Evolutionary conservation across 139 green algal species (phyloP).

Genomic region (Tetraselmis striata): DNA sequence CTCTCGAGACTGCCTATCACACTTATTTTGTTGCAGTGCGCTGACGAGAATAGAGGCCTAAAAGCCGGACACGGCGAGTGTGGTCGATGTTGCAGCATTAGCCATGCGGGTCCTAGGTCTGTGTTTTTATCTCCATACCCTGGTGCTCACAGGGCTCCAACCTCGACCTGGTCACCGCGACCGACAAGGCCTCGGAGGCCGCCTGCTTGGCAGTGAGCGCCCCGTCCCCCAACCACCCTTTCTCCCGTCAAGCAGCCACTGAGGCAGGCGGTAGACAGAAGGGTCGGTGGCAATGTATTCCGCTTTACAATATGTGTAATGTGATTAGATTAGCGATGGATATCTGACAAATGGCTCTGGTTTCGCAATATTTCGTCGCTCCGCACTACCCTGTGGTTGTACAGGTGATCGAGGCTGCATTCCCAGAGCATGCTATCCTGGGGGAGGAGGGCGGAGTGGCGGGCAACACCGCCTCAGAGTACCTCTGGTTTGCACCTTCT

Average conservation of each 20-base stretch:
- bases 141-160: slow-evolving; percentile 15
- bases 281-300: too few species aligned
- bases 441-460: slow-evolving; percentile 87
- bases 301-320: too few species aligned
- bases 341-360: too few species aligned
- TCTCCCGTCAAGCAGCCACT: not conserved
- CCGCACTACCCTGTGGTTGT: too few species aligned
- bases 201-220: slow-evolving; percentile 43
- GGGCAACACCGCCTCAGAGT: slow-evolving; percentile 59
- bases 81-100: too few species aligned
- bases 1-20: not conserved
- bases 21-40: too few species aligned
- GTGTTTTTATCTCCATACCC: not conserved
- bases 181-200: slow-evolving; percentile 62
- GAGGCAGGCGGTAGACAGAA: not conserved
- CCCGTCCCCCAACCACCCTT: not conserved
- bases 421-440: slow-evolving; percentile 64
- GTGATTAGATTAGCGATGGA: too few species aligned
- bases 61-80: too few species aligned
- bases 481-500: slow-evolving; percentile 70
- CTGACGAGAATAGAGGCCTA: too few species aligned
- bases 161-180: slow-evolving; percentile 27
- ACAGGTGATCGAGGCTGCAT: slow-evolving; percentile 38
- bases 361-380: too few species aligned
- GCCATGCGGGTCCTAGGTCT: too few species aligned